Conservation (phyloP, 768 basidiomycete genomes). For the Lentinus tigrinus region DNA sequence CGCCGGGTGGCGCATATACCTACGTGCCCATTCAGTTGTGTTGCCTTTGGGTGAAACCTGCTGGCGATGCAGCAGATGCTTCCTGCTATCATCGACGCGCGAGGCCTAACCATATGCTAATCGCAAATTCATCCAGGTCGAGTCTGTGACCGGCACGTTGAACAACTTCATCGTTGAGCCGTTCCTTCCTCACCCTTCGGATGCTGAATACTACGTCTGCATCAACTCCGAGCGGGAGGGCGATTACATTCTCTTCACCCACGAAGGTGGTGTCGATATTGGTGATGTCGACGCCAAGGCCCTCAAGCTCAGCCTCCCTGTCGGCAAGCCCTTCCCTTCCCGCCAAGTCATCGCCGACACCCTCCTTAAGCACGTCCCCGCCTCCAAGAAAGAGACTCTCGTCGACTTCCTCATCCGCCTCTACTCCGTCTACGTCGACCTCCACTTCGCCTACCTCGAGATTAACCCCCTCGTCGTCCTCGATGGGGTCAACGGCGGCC, state of each 20-base stretch:
- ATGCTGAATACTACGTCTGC: conserved; percentile 98
- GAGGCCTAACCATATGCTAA: too few species aligned
- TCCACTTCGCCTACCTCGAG: conserved; percentile 99
- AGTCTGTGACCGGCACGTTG: conserved; percentile 89
- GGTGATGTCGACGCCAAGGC: conserved; percentile 99
- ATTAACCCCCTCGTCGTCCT: conserved; percentile 98
- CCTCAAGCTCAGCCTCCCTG: conserved; percentile 81
- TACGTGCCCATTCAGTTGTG: too few species aligned
- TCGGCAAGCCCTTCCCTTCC: conserved; percentile 75
- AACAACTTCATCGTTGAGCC: conserved; percentile 99
- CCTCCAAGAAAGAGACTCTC: conserved; percentile 84
- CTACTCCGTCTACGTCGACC: conserved; percentile 96
- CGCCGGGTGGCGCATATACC: too few species aligned
- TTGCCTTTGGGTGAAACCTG: too few species aligned
- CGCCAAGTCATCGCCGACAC: conserved; percentile 71
- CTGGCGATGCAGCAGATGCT: too few species aligned
- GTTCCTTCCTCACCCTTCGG: conserved; percentile 93
- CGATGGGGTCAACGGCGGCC: conserved; percentile 68
- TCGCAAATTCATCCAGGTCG: conserved; percentile 57
- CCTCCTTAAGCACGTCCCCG: conserved; percentile 83
- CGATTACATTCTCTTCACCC: conserved; percentile 96
- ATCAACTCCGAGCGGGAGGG: conserved; percentile 94
- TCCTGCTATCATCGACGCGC: too few species aligned
- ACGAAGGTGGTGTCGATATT: conserved; percentile 98
- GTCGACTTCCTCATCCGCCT: conserved; percentile 93